Base-by-base conservation (phyloP, 306 rosid genomes). In the Gastrolobium bilobum region DNA sequence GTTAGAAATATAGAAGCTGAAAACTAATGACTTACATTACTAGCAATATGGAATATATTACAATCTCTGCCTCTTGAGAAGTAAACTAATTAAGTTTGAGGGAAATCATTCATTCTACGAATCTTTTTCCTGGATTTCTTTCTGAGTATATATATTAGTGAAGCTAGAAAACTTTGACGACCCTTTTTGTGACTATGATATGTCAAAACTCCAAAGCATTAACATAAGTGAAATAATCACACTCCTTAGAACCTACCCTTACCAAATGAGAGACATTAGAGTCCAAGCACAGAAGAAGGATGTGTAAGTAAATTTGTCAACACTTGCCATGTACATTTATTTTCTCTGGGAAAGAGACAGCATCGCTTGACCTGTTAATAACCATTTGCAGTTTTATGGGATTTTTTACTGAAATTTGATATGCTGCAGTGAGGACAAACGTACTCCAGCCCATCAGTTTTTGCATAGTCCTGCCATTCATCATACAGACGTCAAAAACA, bases 381-480 rank as follows among this genome's bases (percentile, higher is more conserved):
- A 14, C 99, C 97, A 77, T 92, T 94, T 48, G 92, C 57, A 29
- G 87, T 74, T 86, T 92, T 91, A 80, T 87, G 97, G 29, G 98
- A 83, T 76, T 91, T 95, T 83, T 95, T 95, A 84, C 89, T 91
- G 91, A 85, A 92, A 72, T 87, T 91, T 71, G 93, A 89, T 11
- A 89, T 71, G 77, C 94, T 91, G 86, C 99, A 95, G 68, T 90
- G 98, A 3, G 98, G 99, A 83, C 99, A 95, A 44, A 95, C 87
- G 79, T 95, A 95, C 77, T 95, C 98, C 66, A 95, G 89, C 58
- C 99, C 99, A 65, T 95, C 99, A 31, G 98, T 95, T 87, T 92
- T 95, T 13, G 99, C 99, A 57, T 95, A 95, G 90, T 95, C 98
- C 98, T 95, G 94, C 64, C 79, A 81, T 62, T 61, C 66, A 42